A percentile compares a stretch with the other conserved stretches of the same genome.
Evolutionary conservation across 352 stramenopile species (phyloP).

Genomic region (Globisporangium uncinulatum): DNA sequence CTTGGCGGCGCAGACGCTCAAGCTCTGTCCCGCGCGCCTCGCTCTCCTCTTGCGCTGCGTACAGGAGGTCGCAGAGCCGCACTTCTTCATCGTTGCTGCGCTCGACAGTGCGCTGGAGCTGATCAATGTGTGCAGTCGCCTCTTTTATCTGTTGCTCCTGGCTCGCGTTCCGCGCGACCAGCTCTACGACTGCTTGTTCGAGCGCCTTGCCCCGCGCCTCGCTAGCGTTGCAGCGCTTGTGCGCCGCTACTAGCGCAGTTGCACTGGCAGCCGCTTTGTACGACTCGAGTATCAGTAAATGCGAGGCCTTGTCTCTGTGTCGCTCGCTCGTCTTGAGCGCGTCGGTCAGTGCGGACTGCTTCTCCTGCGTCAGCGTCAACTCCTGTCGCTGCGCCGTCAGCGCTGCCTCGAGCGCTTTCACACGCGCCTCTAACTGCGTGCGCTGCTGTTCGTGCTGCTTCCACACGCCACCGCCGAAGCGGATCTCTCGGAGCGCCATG

Average conservation of each 20-base stretch:
- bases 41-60: constrained; percentile 13
- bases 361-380: neutral
- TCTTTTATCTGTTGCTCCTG: neutral
- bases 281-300: neutral
- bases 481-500: constrained; percentile 22
- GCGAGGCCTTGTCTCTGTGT: neutral
- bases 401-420: constrained; percentile 4
- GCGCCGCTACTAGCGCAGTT: neutral
- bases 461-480: constrained; percentile 25
- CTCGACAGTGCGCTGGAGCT: neutral
- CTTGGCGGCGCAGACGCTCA: neutral
- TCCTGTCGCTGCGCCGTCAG: neutral
- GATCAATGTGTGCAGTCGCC: neutral
- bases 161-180: neutral
- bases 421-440: constrained; percentile 8
- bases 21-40: constrained; percentile 6
- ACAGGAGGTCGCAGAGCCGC: constrained; percentile 15
- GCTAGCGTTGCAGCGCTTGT: neutral
- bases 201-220: neutral
- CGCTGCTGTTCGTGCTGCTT: constrained; percentile 25
- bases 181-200: neutral
- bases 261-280: neutral
- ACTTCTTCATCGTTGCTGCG: constrained; percentile 6
- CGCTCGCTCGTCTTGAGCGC: constrained; percentile 6
- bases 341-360: neutral